These are phyloP conservation scores for Euphorbia schlechtendalii DNA, from an alignment of 441 rosid species.

Conservation along the genomic window DNA sequence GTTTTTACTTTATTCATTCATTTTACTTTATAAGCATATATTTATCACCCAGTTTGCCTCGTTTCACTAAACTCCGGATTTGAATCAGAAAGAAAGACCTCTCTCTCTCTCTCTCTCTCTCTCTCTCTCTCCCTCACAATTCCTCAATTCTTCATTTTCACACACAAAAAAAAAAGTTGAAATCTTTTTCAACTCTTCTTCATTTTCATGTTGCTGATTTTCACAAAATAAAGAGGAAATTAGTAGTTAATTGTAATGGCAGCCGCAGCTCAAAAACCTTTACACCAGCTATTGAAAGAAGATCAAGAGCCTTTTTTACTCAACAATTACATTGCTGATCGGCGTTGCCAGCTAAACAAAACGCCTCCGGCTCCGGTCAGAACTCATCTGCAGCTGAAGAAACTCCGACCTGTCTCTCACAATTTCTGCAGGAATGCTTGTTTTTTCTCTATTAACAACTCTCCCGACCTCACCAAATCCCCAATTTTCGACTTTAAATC, in stretches of 20 bases:
- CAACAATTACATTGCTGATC: conserved; percentile 53
- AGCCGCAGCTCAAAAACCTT: conserved; percentile 29
- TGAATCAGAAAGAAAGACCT: too few relatives aligned
- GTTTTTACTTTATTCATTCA: too few relatives aligned
- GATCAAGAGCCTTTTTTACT: conserved; percentile 89
- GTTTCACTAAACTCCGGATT: conserved; percentile 41
- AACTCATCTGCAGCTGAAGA: conserved; percentile 40
- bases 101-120: conserved; percentile 38
- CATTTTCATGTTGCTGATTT: conserved; percentile 24
- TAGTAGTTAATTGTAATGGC: conserved; percentile 26
- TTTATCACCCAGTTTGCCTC: too few relatives aligned
- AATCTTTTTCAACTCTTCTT: conserved; percentile 40
- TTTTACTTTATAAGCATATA: too few relatives aligned
- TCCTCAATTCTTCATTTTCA: too few relatives aligned
- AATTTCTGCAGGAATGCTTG: conserved; percentile 31
- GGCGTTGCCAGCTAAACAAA: conserved; percentile 36
- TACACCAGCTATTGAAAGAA: conserved; percentile 63
- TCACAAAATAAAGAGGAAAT: too few relatives aligned
- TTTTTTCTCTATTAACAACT: too few relatives aligned
- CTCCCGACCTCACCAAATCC: too few relatives aligned
- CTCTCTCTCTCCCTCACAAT: conserved; percentile 14
- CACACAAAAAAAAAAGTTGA: too few relatives aligned
- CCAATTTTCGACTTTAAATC: too few relatives aligned
- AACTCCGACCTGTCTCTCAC: conserved; percentile 44
- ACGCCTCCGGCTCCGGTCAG: conserved; percentile 20